These are phyloP conservation scores for Scleroderma bovista DNA, from an alignment of 768 basidiomycete genomes.

Conservation along the genomic window DNA sequence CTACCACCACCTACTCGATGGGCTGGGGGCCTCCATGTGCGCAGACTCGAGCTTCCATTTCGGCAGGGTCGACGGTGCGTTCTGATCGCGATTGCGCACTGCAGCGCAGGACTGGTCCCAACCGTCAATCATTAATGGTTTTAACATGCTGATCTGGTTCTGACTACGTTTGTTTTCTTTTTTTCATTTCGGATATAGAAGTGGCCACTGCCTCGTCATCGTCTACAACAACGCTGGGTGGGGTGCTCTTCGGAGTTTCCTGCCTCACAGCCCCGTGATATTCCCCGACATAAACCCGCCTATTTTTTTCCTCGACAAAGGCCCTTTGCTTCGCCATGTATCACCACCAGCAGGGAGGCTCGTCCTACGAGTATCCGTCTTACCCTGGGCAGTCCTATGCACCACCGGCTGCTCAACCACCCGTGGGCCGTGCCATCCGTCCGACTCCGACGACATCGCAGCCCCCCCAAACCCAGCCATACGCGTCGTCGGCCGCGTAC, in stretches of 20 bases:
- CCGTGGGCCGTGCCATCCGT: slow-evolving; percentile 22
- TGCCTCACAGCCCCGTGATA: slow-evolving; percentile 23
- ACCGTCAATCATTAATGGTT: slow-evolving; percentile 30
- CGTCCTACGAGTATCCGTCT: slow-evolving; percentile 47
- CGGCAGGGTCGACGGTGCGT: slow-evolving; percentile 10
- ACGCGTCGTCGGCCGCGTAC: slow-evolving; percentile 24
- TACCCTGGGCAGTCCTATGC: slow-evolving; percentile 31
- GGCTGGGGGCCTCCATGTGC: background rate
- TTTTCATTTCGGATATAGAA: slow-evolving; percentile 33
- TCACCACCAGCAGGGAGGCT: slow-evolving; percentile 38
- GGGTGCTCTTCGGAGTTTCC: slow-evolving; percentile 21
- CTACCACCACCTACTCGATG: slow-evolving; percentile 1
- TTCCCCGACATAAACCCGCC: slow-evolving; percentile 26
- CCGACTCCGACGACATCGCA: slow-evolving; percentile 27
- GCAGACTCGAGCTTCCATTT: slow-evolving; percentile 1
- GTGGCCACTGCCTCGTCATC: slow-evolving; percentile 26
- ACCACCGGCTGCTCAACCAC: slow-evolving; percentile 22
- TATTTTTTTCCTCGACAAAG: slow-evolving; percentile 8
- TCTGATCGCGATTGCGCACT: slow-evolving; percentile 10
- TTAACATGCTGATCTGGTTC: slow-evolving; percentile 31
- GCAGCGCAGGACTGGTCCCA: slow-evolving; percentile 25
- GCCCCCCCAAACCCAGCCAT: slow-evolving; percentile 24
- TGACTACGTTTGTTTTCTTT: slow-evolving; percentile 23
- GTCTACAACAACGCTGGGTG: slow-evolving; percentile 26
- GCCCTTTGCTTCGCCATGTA: slow-evolving; percentile 38